These are phyloP conservation scores for Penicillium sp. DNA, from an alignment of 2,329 filamentous ascomycete species.

Conservation along the genomic window DNA sequence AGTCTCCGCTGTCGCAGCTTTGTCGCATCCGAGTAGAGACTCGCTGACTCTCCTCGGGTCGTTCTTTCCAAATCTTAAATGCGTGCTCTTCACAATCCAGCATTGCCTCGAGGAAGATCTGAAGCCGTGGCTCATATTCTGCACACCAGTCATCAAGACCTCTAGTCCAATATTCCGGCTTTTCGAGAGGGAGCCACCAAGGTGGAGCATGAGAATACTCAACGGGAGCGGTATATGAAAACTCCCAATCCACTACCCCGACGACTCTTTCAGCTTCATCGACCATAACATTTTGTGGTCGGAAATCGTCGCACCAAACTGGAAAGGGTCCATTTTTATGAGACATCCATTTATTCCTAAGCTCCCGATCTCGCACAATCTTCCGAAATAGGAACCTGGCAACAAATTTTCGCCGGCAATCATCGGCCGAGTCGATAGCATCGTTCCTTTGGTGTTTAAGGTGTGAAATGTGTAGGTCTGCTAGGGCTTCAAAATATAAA, in stretches of 20 bases:
- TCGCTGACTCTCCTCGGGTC: conserved; percentile 3
- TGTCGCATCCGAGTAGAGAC: conserved; percentile 7
- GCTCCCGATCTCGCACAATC: conserved; percentile 16
- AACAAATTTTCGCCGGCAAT: conserved; percentile 25
- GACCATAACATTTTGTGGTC: conserved; percentile 19
- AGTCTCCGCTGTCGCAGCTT: conserved; percentile 11
- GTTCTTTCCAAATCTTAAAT: neutral
- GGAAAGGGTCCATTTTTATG: conserved; percentile 26
- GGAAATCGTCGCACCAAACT: conserved; percentile 28
- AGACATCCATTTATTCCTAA: conserved; percentile 12
- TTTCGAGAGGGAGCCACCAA: conserved; percentile 22
- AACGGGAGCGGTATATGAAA: conserved; percentile 2
- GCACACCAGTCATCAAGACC: conserved; percentile 19
- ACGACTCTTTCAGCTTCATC: conserved; percentile 12
- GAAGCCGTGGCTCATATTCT: conserved; percentile 7
- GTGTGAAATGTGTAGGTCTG: conserved; percentile 46
- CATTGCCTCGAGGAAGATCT: neutral
- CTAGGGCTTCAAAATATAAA: conserved; percentile 42
- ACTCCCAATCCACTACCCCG: conserved; percentile 29
- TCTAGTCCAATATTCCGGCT: conserved; percentile 20
- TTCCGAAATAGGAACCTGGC: conserved; percentile 25
- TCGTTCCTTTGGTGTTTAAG: conserved; percentile 43
- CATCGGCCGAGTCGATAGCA: conserved; percentile 29
- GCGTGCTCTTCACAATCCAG: conserved; percentile 7
- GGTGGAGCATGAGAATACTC: conserved; percentile 17